These are phyloP conservation scores for Saccharomyces hybrid DNA, from an alignment of 1,139 yeast genomes.

Conservation along the genomic window DNA sequence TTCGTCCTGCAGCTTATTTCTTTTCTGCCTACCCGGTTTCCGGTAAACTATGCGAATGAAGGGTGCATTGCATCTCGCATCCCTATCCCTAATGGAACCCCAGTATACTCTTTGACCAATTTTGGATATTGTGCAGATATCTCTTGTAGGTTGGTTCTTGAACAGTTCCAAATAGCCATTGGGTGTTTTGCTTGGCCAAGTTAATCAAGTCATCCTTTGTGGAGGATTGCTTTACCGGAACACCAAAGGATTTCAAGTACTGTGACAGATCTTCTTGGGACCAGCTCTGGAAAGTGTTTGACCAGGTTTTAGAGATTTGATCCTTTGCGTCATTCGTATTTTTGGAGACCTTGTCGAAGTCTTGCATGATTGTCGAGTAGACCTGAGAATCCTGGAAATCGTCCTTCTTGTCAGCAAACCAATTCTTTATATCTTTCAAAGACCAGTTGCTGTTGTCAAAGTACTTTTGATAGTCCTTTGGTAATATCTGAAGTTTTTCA, in stretches of 20 bases:
- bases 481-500: conserved; percentile 35
- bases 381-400: conserved; percentile 34
- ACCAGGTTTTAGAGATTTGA: conserved; percentile 22
- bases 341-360: conserved; percentile 15
- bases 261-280: conserved; percentile 46
- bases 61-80: background rate
- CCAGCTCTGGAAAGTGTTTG: conserved; percentile 44
- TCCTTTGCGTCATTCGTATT: conserved; percentile 25
- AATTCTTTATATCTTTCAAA: conserved; percentile 1
- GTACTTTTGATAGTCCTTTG: conserved; percentile 23
- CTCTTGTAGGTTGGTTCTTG: conserved; percentile 22
- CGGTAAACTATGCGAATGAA: background rate
- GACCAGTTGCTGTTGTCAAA: conserved; percentile 3
- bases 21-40: background rate
- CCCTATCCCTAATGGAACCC: background rate
- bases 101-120: background rate
- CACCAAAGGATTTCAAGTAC: conserved; percentile 49
- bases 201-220: conserved; percentile 42
- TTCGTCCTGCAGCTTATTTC: background rate
- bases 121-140: conserved; percentile 5
- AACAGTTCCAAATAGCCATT: conserved; percentile 32
- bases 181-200: conserved; percentile 42
- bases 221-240: conserved; percentile 34
- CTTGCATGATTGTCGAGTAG: conserved; percentile 29
- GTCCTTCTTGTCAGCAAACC: conserved; percentile 18